Evolutionary conservation across 148 eudicot genomes (phyloP).

Genomic region (Persicaria maculosa): DNA sequence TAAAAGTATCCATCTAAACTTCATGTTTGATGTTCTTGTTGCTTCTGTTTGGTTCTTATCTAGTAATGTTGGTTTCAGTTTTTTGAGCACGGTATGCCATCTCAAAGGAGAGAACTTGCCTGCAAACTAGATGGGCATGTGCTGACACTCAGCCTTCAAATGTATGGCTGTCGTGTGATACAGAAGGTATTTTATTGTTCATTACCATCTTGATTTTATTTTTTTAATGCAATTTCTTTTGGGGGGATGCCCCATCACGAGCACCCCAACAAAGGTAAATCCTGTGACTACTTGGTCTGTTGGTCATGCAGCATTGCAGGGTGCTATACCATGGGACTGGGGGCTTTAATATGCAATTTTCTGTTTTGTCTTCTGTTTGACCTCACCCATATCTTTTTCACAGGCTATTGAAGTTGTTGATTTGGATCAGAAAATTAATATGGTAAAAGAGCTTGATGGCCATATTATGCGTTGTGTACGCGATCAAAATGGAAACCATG

Average conservation of each 20-base stretch:
- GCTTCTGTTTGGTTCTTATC: not conserved
- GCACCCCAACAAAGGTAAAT: no score
- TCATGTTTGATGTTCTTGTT: not conserved
- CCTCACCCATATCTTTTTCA: constrained; percentile 1
- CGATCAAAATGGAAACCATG: constrained; percentile 99
- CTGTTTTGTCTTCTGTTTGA: not conserved
- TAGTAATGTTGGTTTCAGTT: constrained; percentile 37
- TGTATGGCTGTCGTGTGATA: constrained; percentile 99
- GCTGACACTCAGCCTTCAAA: constrained; percentile 87
- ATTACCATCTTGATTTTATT: not conserved
- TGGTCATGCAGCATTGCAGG: no score
- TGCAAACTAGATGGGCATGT: constrained; percentile 74
- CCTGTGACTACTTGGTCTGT: no score
- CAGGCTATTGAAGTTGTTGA: constrained; percentile 99
- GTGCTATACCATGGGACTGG: no score
- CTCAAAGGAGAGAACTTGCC: constrained; percentile 85
- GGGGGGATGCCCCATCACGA: not conserved
- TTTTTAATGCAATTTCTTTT: not conserved
- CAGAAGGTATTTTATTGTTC: constrained; percentile 59
- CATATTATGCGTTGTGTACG: constrained; percentile 96
- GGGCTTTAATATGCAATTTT: not conserved
- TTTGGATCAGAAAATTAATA: constrained; percentile 88
- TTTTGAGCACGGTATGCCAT: constrained; percentile 86
- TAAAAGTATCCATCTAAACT: not conserved
- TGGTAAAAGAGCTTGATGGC: constrained; percentile 94